These are phyloP conservation scores for Botryotinia globosa DNA, from an alignment of 2,329 filamentous ascomycete genomes.

Conservation along the genomic window DNA sequence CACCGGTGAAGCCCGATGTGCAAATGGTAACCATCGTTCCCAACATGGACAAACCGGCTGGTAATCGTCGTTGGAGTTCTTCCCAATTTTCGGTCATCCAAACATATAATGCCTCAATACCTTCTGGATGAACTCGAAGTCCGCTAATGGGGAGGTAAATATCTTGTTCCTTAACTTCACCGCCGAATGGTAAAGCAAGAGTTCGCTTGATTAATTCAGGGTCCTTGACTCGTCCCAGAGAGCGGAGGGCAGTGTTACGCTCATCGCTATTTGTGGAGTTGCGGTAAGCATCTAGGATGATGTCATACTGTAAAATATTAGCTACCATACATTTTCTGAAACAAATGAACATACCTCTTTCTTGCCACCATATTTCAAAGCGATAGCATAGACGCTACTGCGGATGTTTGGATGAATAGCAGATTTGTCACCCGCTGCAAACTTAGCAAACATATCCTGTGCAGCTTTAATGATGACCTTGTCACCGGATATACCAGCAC, in stretches of 20 bases:
- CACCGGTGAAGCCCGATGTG: conserved; percentile 74
- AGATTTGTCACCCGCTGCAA: conserved; percentile 70
- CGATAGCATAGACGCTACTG: conserved; percentile 81
- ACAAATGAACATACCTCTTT: conserved; percentile 60
- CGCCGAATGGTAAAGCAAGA: conserved; percentile 69
- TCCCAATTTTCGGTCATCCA: conserved; percentile 92
- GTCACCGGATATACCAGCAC: conserved; percentile 78
- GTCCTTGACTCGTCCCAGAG: conserved; percentile 73
- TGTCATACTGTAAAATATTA: conserved; percentile 60
- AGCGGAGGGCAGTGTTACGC: conserved; percentile 85
- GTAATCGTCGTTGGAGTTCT: conserved; percentile 74
- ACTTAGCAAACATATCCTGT: conserved; percentile 87
- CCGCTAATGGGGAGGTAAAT: conserved; percentile 84
- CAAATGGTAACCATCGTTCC: conserved; percentile 80
- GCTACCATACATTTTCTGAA: neutral
- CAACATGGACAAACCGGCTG: conserved; percentile 82
- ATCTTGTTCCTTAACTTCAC: conserved; percentile 90
- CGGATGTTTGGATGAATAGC: conserved; percentile 92
- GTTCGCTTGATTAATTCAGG: conserved; percentile 80
- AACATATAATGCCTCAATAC: conserved; percentile 74
- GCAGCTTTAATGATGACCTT: conserved; percentile 73
- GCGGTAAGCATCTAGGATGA: conserved; percentile 71
- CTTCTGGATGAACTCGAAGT: conserved; percentile 71
- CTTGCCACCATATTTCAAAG: conserved; percentile 77
- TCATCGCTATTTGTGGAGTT: conserved; percentile 77